Evolutionary conservation across 768 basidiomycete species (phyloP).

Genomic region (Trametes meyenii): DNA sequence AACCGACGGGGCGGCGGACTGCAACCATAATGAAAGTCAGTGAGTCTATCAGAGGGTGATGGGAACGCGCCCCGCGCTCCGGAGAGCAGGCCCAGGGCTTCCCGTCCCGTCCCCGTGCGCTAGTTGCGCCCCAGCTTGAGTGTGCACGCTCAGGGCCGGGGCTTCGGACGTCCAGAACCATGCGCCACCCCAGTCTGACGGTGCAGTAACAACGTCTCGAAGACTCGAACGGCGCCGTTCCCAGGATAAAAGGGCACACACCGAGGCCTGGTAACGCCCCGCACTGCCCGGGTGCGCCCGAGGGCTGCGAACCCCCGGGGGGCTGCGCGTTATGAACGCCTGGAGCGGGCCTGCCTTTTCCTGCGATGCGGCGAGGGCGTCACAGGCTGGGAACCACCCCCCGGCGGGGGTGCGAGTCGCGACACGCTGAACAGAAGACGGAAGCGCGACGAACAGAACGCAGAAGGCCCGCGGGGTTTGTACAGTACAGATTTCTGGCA

Average conservation of each 20-base stretch:
- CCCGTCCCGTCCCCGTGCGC: not conserved
- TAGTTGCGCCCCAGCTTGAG: not conserved
- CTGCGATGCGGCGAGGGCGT: not conserved
- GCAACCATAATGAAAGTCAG: constrained; percentile 3
- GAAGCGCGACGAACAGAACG: constrained; percentile 5
- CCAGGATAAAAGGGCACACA: no score
- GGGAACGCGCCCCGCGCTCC: not conserved
- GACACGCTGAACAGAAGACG: constrained; percentile 14
- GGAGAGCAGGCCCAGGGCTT: constrained; percentile 3
- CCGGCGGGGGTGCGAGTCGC: not conserved
- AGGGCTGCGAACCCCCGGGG: not conserved
- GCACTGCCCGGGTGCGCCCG: constrained; percentile 6
- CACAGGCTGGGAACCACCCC: constrained; percentile 7
- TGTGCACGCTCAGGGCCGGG: not conserved
- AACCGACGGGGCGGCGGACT: not conserved
- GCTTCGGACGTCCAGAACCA: not conserved
- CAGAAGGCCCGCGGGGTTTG: constrained; percentile 8
- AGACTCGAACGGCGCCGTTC: not conserved
- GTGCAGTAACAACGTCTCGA: not conserved
- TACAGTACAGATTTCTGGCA: not conserved
- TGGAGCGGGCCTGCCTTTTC: constrained; percentile 2
- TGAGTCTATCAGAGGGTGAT: constrained; percentile 16
- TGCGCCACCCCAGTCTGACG: not conserved
- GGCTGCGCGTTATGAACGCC: constrained; percentile 6
- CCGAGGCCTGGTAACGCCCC: no score